Percentiles rank a stretch among this genome's conserved stretches.
Evolutionary conservation across 2,329 filamentous ascomycete species (phyloP).

Genomic region (Aspergillus texensis): DNA sequence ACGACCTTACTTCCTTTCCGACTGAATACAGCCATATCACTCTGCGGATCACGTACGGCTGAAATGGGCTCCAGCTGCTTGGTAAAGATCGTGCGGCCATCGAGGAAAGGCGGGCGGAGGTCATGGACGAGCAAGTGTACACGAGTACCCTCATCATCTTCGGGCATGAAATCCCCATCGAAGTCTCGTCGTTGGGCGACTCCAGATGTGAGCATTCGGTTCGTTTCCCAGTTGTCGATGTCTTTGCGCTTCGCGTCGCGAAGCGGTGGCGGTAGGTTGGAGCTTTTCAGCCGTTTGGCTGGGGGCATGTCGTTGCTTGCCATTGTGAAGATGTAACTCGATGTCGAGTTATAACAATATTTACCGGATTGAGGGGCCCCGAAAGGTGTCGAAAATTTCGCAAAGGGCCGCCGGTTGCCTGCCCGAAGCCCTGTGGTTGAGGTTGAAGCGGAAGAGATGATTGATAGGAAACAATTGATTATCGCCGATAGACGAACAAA

Average conservation of each 20-base stretch:
- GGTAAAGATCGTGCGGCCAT: slow-evolving; percentile 93
- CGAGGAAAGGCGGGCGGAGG: slow-evolving; percentile 88
- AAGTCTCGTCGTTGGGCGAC: slow-evolving; percentile 88
- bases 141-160: slow-evolving; percentile 83
- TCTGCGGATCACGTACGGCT: slow-evolving; percentile 89
- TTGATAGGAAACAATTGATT: slow-evolving; percentile 3
- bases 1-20: slow-evolving; percentile 93
- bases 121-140: slow-evolving; percentile 93
- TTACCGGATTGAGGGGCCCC: not conserved
- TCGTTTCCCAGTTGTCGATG: slow-evolving; percentile 97
- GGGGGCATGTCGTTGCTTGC: slow-evolving; percentile 40
- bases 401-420: slow-evolving; percentile 8
- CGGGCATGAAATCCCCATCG: slow-evolving; percentile 77
- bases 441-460: slow-evolving; percentile 5
- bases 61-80: slow-evolving; percentile 95
- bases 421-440: slow-evolving; percentile 7
- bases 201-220: slow-evolving; percentile 95
- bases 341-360: not conserved
- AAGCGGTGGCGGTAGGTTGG: slow-evolving; percentile 37
- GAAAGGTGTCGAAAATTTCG: not conserved
- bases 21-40: slow-evolving; percentile 98
- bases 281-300: slow-evolving; percentile 43
- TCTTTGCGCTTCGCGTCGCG: slow-evolving; percentile 74
- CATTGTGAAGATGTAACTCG: slow-evolving; percentile 27
- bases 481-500: slow-evolving; percentile 26